Evolutionary conservation across 2,329 filamentous ascomycete genomes (phyloP).

Genomic region (Trichothecium sympodiale): DNA sequence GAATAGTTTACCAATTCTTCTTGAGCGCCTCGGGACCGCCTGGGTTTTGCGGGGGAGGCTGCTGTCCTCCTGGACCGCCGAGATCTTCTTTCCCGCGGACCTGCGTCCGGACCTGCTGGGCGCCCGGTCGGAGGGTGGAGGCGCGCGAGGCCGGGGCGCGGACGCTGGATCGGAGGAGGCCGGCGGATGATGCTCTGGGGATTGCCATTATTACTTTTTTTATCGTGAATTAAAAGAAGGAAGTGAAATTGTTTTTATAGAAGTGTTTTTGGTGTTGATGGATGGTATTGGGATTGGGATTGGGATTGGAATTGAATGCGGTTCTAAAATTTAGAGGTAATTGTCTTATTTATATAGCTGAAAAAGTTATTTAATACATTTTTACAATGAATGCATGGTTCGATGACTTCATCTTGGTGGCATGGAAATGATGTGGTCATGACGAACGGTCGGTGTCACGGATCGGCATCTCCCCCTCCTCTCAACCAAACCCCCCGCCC

Average conservation of each 20-base stretch:
- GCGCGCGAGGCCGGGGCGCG: constrained; percentile 4
- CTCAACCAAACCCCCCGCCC: no score
- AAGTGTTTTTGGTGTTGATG: not conserved
- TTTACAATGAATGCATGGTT: no score
- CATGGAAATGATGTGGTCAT: constrained; percentile 4
- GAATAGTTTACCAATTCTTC: constrained; percentile 18
- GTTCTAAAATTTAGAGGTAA: no score
- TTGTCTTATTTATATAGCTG: no score
- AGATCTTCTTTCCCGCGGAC: constrained; percentile 10
- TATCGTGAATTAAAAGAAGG: not conserved
- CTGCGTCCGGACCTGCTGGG: constrained; percentile 1
- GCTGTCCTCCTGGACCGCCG: constrained; percentile 23
- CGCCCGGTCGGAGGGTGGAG: constrained; percentile 1
- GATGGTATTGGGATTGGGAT: no score
- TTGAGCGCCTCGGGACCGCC: constrained; percentile 17
- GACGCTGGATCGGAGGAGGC: constrained; percentile 7
- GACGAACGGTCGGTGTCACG: constrained; percentile 1
- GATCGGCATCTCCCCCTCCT: not conserved
- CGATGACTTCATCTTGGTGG: not conserved
- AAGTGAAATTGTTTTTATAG: no score
- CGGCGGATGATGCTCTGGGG: constrained; percentile 7
- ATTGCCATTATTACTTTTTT: constrained; percentile 5
- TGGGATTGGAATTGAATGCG: no score
- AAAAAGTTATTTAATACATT: no score
- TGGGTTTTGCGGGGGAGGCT: constrained; percentile 13